These are phyloP conservation scores for Thuidium tamariscinum DNA, from an alignment of 225 moss, liverwort and hornwort species.

Conservation along the genomic window DNA sequence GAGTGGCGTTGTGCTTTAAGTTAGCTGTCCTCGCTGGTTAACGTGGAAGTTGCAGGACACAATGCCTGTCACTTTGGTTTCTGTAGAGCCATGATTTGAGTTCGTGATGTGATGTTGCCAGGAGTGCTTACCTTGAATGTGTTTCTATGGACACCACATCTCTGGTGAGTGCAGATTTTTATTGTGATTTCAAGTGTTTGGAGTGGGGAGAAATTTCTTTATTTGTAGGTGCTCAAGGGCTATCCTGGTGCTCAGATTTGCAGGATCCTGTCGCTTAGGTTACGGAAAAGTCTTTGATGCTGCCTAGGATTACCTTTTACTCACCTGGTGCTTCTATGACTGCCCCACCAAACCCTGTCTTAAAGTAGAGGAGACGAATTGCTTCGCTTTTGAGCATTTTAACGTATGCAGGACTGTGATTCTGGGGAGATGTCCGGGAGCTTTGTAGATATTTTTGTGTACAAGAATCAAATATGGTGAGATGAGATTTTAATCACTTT, in stretches of 20 bases:
- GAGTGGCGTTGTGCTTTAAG: neutral
- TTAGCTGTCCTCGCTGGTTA: neutral
- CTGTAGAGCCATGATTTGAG: neutral
- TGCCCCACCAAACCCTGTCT: neutral
- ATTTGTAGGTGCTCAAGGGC: neutral
- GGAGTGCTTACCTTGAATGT: neutral
- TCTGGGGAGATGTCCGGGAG: too few relatives aligned
- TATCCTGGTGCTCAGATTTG: neutral
- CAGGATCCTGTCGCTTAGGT: neutral
- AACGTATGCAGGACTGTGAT: too few relatives aligned
- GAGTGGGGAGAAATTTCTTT: neutral
- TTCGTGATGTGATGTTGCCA: neutral
- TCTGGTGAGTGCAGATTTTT: neutral
- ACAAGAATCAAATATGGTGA: neutral
- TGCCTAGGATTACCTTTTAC: neutral
- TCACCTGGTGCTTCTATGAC: neutral
- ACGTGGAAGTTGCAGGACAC: neutral
- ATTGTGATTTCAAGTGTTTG: neutral
- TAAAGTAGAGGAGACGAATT: neutral
- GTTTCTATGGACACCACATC: neutral
- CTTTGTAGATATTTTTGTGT: neutral
- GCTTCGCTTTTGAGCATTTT: neutral
- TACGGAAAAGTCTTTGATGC: neutral
- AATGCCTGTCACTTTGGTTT: neutral
- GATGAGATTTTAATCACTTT: neutral